Evolutionary conservation across 2,329 filamentous ascomycete genomes (phyloP), one percentile per base, ranked within the genome.

Genomic region (Rhynchosporium graminicola): DNA sequence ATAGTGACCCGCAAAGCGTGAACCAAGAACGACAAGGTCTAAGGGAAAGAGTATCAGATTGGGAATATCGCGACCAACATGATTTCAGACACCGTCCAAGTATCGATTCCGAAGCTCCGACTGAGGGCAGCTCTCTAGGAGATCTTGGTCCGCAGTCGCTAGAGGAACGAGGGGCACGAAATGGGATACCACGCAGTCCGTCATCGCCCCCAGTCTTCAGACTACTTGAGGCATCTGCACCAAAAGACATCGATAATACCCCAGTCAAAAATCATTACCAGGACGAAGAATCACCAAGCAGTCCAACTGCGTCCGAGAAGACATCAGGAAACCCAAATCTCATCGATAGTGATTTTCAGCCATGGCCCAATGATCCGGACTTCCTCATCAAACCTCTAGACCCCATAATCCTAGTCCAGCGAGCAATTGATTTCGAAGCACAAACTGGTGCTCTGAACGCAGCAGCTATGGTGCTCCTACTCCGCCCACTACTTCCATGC

Each of bases 401-500:
- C 52, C 85, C 86, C 0, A 82, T 83, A 57, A 75, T 78, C 0
- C 76, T 87, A 8, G 74, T 88, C 7, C 75, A 78, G 12, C 79
- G 83, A 4, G 80, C 83, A 0, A 76, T 88, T 1, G 76, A 79
- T 4, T 87, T 85, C 61, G 85, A 88, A 69, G 78, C 78, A 5
- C 79, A 77, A 52, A 80, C 79, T 1, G 86, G 83, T 0, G 80
- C 83, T 1, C 76, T 87, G 29, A 83, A 85, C 64, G 84, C 85
- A 0, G 82, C 85, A 0, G 82, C 83, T 33, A 87, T 88, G 67
- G 73, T 88, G 4, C 78, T 88, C 3, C 78, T 88, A 0, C 76
- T 88, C 0, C 80, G 80, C 45, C 84, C 85, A 0, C 78, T 88
- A 0, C 76, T 88, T 0, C 82, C 84, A 0, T 76, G 80, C 0